A percentile compares a stretch with the other conserved stretches of the same genome.
Conservation (phyloP, 352 stramenopile species). For the Phytophthora kernoviae region DNA sequence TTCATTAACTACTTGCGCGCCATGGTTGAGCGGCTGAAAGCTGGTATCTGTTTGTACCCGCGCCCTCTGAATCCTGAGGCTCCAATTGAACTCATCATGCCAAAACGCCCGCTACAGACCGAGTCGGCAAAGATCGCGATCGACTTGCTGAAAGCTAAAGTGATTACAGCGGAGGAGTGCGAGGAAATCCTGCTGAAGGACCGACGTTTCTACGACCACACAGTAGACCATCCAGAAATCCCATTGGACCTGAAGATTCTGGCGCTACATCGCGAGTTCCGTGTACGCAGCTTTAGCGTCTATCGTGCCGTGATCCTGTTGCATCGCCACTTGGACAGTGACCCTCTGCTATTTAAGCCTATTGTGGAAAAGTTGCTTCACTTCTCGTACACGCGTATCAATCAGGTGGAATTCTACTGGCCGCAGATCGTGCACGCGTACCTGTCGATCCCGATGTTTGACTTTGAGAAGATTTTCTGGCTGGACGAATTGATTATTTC, state of each 20-base stretch:
- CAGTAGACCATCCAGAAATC: constrained; percentile 83
- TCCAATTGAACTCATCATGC: constrained; percentile 89
- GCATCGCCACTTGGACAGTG: constrained; percentile 85
- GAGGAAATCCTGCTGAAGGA: constrained; percentile 87
- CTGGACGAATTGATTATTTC: constrained; percentile 89
- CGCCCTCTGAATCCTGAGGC: constrained; percentile 84
- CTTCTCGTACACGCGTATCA: constrained; percentile 89
- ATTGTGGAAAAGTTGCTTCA: constrained; percentile 85
- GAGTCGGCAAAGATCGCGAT: constrained; percentile 88
- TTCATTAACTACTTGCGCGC: constrained; percentile 87
- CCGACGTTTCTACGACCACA: constrained; percentile 84
- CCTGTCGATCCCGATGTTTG: constrained; percentile 87
- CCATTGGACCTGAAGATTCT: constrained; percentile 87
- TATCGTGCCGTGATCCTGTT: constrained; percentile 87
- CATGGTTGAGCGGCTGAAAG: constrained; percentile 86
- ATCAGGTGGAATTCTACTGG: constrained; percentile 93
- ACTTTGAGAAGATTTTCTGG: constrained; percentile 92
- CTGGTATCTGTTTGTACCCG: constrained; percentile 86
- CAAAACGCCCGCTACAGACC: constrained; percentile 80
- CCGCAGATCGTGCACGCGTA: constrained; percentile 91
- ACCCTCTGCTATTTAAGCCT: constrained; percentile 86
- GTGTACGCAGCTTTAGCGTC: constrained; percentile 75
- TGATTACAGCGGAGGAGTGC: constrained; percentile 88
- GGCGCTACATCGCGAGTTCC: constrained; percentile 87
- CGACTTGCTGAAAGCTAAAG: constrained; percentile 78